Evolutionary conservation across 257 asterid genomes (phyloP).

Genomic region (Primulina tabacum): DNA sequence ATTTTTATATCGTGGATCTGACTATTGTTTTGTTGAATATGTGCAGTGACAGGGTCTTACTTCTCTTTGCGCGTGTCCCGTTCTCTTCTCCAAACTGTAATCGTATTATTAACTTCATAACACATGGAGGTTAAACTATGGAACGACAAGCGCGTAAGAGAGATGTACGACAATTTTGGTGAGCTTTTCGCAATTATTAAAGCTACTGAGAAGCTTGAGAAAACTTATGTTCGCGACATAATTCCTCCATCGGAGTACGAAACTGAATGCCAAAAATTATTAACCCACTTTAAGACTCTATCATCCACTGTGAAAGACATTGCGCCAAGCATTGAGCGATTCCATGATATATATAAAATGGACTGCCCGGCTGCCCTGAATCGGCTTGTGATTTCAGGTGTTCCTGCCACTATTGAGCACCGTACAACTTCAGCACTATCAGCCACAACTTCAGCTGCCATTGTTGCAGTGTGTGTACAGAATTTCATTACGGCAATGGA

Average conservation of each 20-base stretch:
- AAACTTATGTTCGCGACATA: constrained; percentile 80
- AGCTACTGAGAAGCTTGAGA: constrained; percentile 91
- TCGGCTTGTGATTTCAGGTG: constrained; percentile 73
- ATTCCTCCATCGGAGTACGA: constrained; percentile 65
- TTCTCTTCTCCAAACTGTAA: constrained; percentile 78
- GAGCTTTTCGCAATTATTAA: constrained; percentile 89
- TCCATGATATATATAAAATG: constrained; percentile 83
- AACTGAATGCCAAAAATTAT: constrained; percentile 69
- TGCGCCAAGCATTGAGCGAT: constrained; percentile 74
- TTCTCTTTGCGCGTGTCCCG: constrained; percentile 95
- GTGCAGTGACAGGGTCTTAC: constrained; percentile 37
- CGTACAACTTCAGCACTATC: constrained; percentile 60
- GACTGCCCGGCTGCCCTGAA: constrained; percentile 80
- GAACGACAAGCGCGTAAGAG: constrained; percentile 97
- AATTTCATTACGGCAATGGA: constrained; percentile 94
- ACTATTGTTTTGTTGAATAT: constrained; percentile 19
- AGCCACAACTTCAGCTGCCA: constrained; percentile 61
- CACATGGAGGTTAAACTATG: constrained; percentile 95
- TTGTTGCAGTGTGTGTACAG: constrained; percentile 92
- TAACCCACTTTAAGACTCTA: constrained; percentile 79
- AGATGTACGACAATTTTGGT: constrained; percentile 84
- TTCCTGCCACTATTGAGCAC: constrained; percentile 97
- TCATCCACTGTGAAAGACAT: constrained; percentile 75
- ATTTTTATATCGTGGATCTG: constrained; percentile 20
- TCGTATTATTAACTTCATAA: background rate